Evolutionary conservation across 495 filamentous ascomycete species (phyloP).

Genomic region (Jackrogersella minutella): DNA sequence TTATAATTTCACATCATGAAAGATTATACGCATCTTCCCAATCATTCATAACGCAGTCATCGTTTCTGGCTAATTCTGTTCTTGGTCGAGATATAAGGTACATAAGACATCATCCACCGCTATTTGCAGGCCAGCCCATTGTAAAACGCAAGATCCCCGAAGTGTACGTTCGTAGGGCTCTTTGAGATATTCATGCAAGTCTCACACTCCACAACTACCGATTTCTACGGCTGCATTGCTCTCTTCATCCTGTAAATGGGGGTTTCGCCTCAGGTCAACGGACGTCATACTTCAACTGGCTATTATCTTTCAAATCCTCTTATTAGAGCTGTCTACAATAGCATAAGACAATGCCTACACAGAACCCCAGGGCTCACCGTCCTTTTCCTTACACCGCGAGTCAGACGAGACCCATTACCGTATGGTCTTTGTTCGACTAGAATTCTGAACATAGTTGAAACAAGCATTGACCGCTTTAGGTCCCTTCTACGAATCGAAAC

Average conservation of each 20-base stretch:
- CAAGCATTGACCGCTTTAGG: constrained; percentile 7
- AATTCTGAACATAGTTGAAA: background rate
- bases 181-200: constrained; percentile 22
- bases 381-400: background rate
- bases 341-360: constrained; percentile 10
- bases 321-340: background rate
- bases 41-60: background rate
- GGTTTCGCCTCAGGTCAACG: background rate
- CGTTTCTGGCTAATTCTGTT: constrained; percentile 21
- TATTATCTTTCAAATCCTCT: background rate
- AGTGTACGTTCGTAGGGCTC: background rate
- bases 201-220: background rate
- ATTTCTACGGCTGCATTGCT: background rate
- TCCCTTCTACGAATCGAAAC: background rate
- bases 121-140: constrained; percentile 19
- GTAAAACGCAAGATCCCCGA: constrained; percentile 19
- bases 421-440: constrained; percentile 5
- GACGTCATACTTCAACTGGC: background rate
- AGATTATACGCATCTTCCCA: background rate
- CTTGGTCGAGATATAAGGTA: constrained; percentile 13
- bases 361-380: background rate
- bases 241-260: background rate
- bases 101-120: constrained; percentile 24
- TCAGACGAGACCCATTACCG: background rate
- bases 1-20: constrained; percentile 2